These are phyloP conservation scores for Penicillium frequentans DNA, from an alignment of 2,329 filamentous ascomycete genomes.

Conservation along the genomic window DNA sequence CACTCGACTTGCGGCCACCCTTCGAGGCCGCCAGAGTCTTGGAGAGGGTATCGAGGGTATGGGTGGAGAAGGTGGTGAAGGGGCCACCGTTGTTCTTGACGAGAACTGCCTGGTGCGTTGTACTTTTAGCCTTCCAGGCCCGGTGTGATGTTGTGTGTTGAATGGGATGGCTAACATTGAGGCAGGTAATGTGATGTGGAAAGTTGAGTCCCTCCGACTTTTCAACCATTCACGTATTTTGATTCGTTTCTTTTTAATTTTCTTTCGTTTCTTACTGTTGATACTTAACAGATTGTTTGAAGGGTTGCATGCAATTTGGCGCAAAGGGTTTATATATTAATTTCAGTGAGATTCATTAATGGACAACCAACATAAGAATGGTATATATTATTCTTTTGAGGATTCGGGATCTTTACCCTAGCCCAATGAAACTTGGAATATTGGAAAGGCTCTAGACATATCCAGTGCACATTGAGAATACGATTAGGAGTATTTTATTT, in stretches of 20 bases:
- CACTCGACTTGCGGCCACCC: conserved; percentile 43
- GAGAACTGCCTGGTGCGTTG: conserved; percentile 47
- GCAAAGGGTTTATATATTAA: neutral
- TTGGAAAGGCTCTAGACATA: neutral
- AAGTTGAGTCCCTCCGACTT: too few relatives aligned
- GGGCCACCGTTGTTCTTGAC: conserved; percentile 40
- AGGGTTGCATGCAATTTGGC: neutral
- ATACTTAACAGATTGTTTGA: neutral
- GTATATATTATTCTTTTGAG: neutral
- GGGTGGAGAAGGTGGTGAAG: conserved; percentile 26
- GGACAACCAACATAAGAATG: neutral
- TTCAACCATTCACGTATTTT: neutral
- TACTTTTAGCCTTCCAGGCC: neutral
- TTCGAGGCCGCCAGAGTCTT: conserved; percentile 39
- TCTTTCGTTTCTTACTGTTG: neutral
- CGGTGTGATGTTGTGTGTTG: neutral
- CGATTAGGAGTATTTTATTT: too few relatives aligned
- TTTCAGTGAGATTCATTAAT: neutral
- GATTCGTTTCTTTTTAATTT: neutral
- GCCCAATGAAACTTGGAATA: neutral
- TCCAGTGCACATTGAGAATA: too few relatives aligned
- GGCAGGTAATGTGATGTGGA: conserved; percentile 32
- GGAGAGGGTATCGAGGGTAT: conserved; percentile 24
- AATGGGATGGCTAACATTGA: conserved; percentile 3
- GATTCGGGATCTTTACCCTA: too few relatives aligned